Percentiles rank a stretch among this genome's conserved stretches.
phyloP scores from a whole-genome alignment of 1,284 basidiomycete genomes.

The Somion occarium region DNA sequence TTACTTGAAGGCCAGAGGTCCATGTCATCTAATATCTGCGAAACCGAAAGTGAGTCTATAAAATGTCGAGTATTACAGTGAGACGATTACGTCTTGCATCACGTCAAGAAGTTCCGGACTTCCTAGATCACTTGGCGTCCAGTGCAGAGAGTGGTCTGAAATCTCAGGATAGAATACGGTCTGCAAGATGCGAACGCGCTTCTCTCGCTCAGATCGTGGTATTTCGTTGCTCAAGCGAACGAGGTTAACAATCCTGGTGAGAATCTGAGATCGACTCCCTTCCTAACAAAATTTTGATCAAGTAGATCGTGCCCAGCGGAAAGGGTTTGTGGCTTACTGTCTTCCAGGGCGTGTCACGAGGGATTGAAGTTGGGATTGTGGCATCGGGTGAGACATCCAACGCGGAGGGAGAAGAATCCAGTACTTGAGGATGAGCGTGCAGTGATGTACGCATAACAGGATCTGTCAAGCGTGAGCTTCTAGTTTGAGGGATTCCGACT shows the following conservation, averaged over 20 bases:
- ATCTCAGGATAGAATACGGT: not conserved
- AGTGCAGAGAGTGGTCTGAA: not conserved
- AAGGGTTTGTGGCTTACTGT: no score
- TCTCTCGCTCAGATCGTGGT: not conserved
- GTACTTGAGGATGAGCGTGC: no score
- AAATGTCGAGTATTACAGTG: not conserved
- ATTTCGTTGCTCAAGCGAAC: not conserved
- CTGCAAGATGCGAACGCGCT: not conserved
- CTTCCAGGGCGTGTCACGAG: no score
- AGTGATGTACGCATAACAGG: no score
- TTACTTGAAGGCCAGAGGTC: not conserved
- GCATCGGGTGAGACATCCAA: no score
- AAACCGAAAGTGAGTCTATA: not conserved
- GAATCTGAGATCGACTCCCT: no score
- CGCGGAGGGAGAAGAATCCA: no score
- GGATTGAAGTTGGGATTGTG: no score
- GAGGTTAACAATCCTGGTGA: not conserved
- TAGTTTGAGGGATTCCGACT: no score
- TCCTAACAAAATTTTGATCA: no score
- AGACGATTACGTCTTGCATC: not conserved
- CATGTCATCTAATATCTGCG: not conserved
- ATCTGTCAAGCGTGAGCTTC: no score
- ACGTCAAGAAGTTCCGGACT: not conserved
- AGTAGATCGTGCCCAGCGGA: no score
- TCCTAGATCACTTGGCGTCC: not conserved